Evolutionary conservation across 495 filamentous ascomycete species (phyloP).

Genomic region (Jackrogersella multiformis): DNA sequence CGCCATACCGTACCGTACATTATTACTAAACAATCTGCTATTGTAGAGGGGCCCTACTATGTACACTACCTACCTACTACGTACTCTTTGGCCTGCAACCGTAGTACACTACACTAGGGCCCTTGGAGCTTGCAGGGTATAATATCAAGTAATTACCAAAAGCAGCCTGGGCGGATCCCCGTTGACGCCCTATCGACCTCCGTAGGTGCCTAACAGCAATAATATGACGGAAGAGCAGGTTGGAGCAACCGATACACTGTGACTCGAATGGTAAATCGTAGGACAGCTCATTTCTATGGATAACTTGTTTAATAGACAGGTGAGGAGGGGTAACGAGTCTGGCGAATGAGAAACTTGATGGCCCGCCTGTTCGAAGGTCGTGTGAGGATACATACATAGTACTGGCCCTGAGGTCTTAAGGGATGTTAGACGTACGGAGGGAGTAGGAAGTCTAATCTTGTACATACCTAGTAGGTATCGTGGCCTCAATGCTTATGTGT

Average conservation of each 20-base stretch:
- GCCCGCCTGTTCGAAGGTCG: slow-evolving; percentile 38
- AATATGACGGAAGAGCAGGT: slow-evolving; percentile 34
- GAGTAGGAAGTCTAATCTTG: slow-evolving; percentile 30
- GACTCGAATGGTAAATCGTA: slow-evolving; percentile 29
- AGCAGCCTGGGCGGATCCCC: slow-evolving; percentile 32
- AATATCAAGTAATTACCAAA: slow-evolving; percentile 11
- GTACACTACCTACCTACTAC: no score
- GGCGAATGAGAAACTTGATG: slow-evolving; percentile 30
- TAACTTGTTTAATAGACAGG: slow-evolving; percentile 25
- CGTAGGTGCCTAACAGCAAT: slow-evolving; percentile 41
- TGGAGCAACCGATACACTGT: slow-evolving; percentile 30
- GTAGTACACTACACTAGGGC: no score
- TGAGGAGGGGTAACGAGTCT: slow-evolving; percentile 25
- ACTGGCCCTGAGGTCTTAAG: background rate
- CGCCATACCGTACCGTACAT: slow-evolving; percentile 24
- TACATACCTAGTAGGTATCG: no score
- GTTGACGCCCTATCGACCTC: slow-evolving; percentile 31
- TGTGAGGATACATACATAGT: no score
- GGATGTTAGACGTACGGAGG: slow-evolving; percentile 29
- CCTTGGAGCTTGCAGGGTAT: slow-evolving; percentile 9
- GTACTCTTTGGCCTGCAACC: no score
- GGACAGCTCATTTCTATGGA: slow-evolving; percentile 25
- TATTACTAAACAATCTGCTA: slow-evolving; percentile 31
- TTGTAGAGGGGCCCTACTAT: background rate
- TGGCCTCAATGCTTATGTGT: no score